A percentile compares a stretch with the other conserved stretches of the same genome.
phyloP scores from a whole-genome alignment of 495 filamentous ascomycete genomes.

The Beverwykella pulmonaria region DNA sequence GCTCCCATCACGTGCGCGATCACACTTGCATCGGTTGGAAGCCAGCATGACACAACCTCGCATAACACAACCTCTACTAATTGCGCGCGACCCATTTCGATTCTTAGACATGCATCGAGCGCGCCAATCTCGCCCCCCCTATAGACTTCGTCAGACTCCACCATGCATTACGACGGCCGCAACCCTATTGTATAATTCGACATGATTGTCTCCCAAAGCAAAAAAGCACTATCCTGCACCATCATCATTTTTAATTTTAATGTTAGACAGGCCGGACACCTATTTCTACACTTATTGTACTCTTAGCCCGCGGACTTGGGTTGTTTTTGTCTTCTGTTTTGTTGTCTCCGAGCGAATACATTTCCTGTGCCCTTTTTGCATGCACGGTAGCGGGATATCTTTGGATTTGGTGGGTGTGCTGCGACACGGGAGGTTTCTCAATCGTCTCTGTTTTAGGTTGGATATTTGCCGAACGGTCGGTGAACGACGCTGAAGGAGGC shows the following conservation, averaged over 20 bases:
- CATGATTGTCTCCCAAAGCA: not conserved
- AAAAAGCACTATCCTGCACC: not conserved
- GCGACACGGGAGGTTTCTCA: not conserved
- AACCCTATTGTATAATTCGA: conserved; percentile 4
- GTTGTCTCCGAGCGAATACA: not conserved
- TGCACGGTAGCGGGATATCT: not conserved
- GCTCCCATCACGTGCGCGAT: not conserved
- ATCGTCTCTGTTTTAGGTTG: not conserved
- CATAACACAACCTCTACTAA: not conserved
- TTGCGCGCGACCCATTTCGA: not conserved
- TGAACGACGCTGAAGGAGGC: not conserved
- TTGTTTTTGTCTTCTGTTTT: not conserved
- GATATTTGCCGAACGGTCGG: not conserved
- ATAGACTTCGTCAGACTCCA: conserved; percentile 9
- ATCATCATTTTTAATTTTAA: not conserved
- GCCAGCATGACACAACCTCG: too few relatives aligned
- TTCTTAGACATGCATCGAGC: conserved; percentile 15
- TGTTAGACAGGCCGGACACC: not conserved
- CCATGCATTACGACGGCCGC: conserved; percentile 11
- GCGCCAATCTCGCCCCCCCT: not conserved
- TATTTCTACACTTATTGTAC: not conserved
- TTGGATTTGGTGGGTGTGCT: not conserved
- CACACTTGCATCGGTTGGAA: not conserved
- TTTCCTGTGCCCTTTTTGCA: not conserved
- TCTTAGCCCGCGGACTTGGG: not conserved